Base-by-base conservation (phyloP, 2,329 filamentous ascomycete species). In the Ophiostoma piceae region DNA sequence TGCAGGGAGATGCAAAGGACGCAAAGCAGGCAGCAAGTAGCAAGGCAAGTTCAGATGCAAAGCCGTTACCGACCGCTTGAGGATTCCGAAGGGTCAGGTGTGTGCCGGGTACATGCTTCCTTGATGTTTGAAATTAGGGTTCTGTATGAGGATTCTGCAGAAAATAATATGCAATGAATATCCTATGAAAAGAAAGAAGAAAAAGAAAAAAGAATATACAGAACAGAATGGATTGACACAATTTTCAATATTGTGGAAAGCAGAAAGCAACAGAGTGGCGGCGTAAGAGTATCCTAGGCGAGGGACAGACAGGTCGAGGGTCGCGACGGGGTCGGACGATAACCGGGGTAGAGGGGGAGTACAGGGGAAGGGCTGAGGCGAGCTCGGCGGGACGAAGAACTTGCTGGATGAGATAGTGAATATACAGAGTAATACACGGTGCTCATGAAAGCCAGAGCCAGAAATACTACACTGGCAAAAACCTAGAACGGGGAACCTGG, bases 101-200 rank as follows among this genome's bases (percentile, higher is more conserved):
- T 65, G 54, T 54, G 66, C 6, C 67, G 67, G 70, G 67, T 68
- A 65, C 47, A 65, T 69, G 67, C 67, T 69, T 69, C 70, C 69
- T 64, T 67, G 51, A 65, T 19, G 70, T 67, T 62, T 71, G 70
- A 54, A 12, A 54, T 51, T 22, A 57, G 64, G 47, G 67, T 51
- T 57, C 62, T 29, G 57, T 29, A 35, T 32, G 22, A 32, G 67
- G 37, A 57, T 22, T 12, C 4, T 29, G 51, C 22, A 26, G 51
- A 26, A 26, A 26, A 26, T 57, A 26, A 57, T 26, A 26, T 26
- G n/a, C 22, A 26, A 57, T 57, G 12, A 54, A 11, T 26, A 26
- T 26, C 43, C 5, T 47, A 47, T n/a, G 43, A 41, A 41, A 12
- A 12, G 39, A 41, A 12, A 14, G 39, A 41, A 41, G 35, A 35